Evolutionary conservation across 805 yeast genomes (phyloP), one percentile per base, ranked within the genome.

Genomic region (Candida suzukii): DNA sequence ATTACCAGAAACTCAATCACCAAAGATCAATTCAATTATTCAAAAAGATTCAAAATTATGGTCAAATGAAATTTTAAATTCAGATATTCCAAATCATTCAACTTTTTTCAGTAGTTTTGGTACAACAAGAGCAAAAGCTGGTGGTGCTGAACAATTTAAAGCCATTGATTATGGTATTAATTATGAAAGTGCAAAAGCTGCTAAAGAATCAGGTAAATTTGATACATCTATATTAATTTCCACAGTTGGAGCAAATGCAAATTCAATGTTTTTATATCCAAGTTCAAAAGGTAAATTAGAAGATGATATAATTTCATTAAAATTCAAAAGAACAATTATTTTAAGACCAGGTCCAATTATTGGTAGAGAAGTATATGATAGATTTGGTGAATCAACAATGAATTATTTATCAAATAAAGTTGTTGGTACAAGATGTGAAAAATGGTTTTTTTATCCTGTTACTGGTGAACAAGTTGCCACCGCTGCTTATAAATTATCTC

Each of bases 281-380:
- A 70, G 70, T 49, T 70, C 83, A 60, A 88, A 88, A 57, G 96
- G 95, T 24, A 74, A 79, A 39, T 66, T 84, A 38, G 96, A 88
- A 56, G 73, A 78, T 35, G 87, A 77, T 37, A 64, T 88, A 10
- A 61, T 68, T 35, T 78, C 66, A 0, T 66, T 88, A 43, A 72
- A 68, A 22, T 88, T 87, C 59, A 80, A 79, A n/a, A 68, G 77
- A 41, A 78, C 88, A 1, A 73, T 87, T 39, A 82, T 88, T 46
- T 59, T 88, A 42, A 72, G 86, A 53, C 96, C 96, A 0, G 96
- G 96, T 13, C 58, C 68, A 1, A 63, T 88, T 29, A 51, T 85
- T 6, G 95, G 95, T 4, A 72, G 74, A 24, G 67, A 95, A 52
- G 68, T 64, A 16, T 45, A 46, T 8, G 44, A 60, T 2, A 71